These are phyloP conservation scores for Aspergillus calidoustus DNA, from an alignment of 2,329 filamentous ascomycete species.

Conservation along the genomic window DNA sequence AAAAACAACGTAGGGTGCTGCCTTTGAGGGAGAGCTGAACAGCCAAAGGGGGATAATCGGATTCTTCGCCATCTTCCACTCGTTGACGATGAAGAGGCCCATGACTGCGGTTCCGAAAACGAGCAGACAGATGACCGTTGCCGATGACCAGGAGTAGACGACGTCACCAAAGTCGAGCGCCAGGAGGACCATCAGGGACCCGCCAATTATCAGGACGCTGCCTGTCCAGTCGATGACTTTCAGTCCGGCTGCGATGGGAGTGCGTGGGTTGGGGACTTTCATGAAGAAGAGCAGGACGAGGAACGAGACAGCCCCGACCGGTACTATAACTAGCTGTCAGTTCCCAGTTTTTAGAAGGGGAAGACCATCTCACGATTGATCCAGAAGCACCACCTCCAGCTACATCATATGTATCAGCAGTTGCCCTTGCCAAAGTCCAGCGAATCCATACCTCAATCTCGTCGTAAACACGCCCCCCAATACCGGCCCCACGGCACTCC, in stretches of 20 bases:
- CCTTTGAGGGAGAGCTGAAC: conserved; percentile 49
- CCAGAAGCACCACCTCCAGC: not conserved
- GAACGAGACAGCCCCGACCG: conserved; percentile 13
- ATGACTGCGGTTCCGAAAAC: conserved; percentile 69
- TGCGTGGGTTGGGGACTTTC: conserved; percentile 27
- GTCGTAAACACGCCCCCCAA: conserved; percentile 35
- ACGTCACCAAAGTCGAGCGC: conserved; percentile 73
- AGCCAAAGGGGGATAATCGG: conserved; percentile 74
- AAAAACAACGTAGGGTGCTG: not conserved
- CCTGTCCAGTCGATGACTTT: conserved; percentile 61
- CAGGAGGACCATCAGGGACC: conserved; percentile 59
- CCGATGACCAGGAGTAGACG: conserved; percentile 71
- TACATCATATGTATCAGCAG: conserved; percentile 19
- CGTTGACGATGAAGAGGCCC: conserved; percentile 69
- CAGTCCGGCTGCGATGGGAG: conserved; percentile 32
- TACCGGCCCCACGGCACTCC: conserved; percentile 40
- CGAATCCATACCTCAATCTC: not conserved
- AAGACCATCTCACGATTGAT: not conserved
- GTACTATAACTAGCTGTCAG: not conserved
- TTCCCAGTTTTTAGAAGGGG: not conserved
- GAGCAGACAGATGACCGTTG: conserved; percentile 74
- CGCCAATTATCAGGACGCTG: conserved; percentile 65
- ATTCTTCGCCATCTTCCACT: conserved; percentile 71
- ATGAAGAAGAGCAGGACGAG: conserved; percentile 3
- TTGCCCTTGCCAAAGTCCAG: not conserved